Evolutionary conservation across 1,139 yeast species (phyloP).

Genomic region (Wickerhamomyces sp.): DNA sequence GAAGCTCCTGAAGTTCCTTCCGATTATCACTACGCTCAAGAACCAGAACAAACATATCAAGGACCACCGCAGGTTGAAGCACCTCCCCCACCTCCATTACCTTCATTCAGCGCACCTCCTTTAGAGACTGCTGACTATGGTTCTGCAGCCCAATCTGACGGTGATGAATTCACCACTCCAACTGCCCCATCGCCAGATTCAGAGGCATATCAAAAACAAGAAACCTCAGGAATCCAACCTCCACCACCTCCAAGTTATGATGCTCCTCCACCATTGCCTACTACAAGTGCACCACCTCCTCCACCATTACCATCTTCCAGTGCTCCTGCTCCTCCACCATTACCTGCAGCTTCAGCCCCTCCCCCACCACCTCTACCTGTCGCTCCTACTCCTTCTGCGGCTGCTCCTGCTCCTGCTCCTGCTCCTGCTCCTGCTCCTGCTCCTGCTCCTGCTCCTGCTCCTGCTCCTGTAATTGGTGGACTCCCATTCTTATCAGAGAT

Average conservation of each 20-base stretch:
- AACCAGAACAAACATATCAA: conserved; percentile 19
- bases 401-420: conserved; percentile 1
- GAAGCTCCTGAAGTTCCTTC: not conserved
- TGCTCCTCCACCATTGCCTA: conserved; percentile 6
- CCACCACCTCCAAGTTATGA: conserved; percentile 4
- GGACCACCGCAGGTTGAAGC: not conserved
- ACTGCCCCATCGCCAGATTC: conserved; percentile 1
- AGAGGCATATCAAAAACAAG: not conserved
- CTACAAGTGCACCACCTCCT: conserved; percentile 13
- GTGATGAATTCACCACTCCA: conserved; percentile 1
- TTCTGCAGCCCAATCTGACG: not conserved
- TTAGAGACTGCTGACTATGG: too few relatives aligned
- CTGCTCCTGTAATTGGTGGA: conserved; percentile 24
- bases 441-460: conserved; percentile 6
- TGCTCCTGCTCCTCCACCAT: conserved; percentile 38
- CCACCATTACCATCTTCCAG: conserved; percentile 29
- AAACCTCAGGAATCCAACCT: not conserved
- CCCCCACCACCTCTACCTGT: conserved; percentile 4
- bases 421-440: conserved; percentile 4
- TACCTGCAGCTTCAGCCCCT: conserved; percentile 1
- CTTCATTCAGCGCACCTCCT: not conserved
- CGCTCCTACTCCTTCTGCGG: conserved; percentile 1
- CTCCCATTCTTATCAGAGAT: conserved; percentile 49
- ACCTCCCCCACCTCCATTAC: conserved; percentile 7
- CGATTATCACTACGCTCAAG: conserved; percentile 16